Percentiles rank a stretch among this genome's conserved stretches.
Evolutionary conservation across 257 asterid species (phyloP).

Genomic region (Gentiana macrophylla): DNA sequence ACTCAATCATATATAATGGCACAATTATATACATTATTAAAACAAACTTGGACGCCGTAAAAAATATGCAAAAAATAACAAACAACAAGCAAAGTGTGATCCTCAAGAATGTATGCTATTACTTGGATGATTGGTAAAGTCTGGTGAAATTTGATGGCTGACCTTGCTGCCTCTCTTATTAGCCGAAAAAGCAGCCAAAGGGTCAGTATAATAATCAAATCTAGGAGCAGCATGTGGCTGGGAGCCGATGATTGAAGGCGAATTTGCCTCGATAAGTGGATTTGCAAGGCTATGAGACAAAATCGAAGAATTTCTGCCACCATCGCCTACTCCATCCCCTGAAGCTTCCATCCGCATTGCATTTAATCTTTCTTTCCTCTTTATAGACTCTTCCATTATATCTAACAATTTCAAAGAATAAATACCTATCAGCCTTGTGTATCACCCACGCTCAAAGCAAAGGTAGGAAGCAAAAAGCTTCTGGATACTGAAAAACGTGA

Average conservation of each 20-base stretch:
- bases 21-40: no score
- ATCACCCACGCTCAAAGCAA: no score
- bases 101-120: slow-evolving; percentile 21
- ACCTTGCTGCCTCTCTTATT: slow-evolving; percentile 32
- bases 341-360: slow-evolving; percentile 64
- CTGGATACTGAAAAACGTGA: no score
- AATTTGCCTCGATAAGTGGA: slow-evolving; percentile 44
- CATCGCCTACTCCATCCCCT: slow-evolving; percentile 16
- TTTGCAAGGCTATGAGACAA: slow-evolving; percentile 42
- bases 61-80: background rate
- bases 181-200: slow-evolving; percentile 71
- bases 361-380: slow-evolving; percentile 63
- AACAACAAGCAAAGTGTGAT: background rate
- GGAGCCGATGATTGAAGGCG: slow-evolving; percentile 6
- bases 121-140: slow-evolving; percentile 41
- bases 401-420: background rate
- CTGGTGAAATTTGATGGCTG: slow-evolving; percentile 41
- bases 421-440: no score
- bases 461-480: no score
- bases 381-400: slow-evolving; percentile 68
- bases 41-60: no score
- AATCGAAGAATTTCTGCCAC: slow-evolving; percentile 16
- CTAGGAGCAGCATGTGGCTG: slow-evolving; percentile 28
- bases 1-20: no score
- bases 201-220: slow-evolving; percentile 79